Percentiles rank a stretch among this genome's conserved stretches.
These are phyloP conservation scores for Sideroxylon spinosum DNA, from an alignment of 179 eudicot species.

Conservation along the genomic window DNA sequence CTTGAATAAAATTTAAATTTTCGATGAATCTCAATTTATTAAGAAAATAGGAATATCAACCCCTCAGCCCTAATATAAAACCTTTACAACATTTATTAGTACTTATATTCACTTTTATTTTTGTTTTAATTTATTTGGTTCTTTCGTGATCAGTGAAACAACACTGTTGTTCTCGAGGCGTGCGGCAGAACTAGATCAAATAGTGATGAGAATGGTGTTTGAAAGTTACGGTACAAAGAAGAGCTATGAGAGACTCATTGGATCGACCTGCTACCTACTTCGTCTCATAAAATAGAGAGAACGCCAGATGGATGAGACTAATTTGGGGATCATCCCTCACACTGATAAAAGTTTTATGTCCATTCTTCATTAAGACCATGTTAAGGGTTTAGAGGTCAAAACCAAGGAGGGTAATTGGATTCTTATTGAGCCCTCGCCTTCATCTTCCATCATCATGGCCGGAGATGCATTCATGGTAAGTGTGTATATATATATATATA, in stretches of 20 bases:
- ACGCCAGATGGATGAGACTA: constrained; percentile 17
- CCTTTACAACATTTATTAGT: no score
- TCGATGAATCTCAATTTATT: no score
- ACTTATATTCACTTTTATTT: not conserved
- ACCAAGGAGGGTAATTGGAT: constrained; percentile 33
- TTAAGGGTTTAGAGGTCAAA: constrained; percentile 35
- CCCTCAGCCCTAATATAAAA: not conserved
- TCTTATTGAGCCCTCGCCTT: constrained; percentile 36
- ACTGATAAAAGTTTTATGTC: constrained; percentile 44
- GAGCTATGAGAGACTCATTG: constrained; percentile 22
- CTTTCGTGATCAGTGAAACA: constrained; percentile 19
- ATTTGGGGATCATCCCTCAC: constrained; percentile 34
- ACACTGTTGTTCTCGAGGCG: constrained; percentile 19
- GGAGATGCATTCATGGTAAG: constrained; percentile 42
- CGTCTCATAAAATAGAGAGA: constrained; percentile 27
- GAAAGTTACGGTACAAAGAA: constrained; percentile 31
- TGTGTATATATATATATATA: not conserved
- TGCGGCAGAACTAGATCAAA: constrained; percentile 31
- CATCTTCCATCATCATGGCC: constrained; percentile 43
- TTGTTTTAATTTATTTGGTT: not conserved
- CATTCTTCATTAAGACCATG: constrained; percentile 35
- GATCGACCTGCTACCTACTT: constrained; percentile 33
- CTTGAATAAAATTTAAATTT: no score
- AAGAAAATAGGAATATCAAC: no score
- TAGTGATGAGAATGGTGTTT: constrained; percentile 40